Evolutionary conservation across 805 yeast genomes (phyloP).

Genomic region (Wickerhamiella allomyrinae): DNA sequence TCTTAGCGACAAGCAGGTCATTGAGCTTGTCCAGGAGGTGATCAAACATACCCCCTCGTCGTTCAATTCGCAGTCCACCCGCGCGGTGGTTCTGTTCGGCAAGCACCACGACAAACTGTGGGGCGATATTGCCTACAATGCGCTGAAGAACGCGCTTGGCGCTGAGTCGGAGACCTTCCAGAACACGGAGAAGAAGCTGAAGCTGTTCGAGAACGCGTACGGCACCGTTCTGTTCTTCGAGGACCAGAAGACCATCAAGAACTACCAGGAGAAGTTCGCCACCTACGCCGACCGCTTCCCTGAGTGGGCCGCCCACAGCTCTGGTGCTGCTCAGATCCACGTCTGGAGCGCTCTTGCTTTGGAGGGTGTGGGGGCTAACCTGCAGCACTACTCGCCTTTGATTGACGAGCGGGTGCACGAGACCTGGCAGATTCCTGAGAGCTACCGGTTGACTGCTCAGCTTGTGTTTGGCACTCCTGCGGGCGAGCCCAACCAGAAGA

Average conservation of each 20-base stretch:
- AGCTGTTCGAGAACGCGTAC: slow-evolving; percentile 31
- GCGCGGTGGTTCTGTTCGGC: slow-evolving; percentile 36
- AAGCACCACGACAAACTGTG: slow-evolving; percentile 33
- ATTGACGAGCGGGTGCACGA: slow-evolving; percentile 27
- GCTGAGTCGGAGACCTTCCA: slow-evolving; percentile 22
- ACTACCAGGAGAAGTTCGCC: slow-evolving; percentile 32
- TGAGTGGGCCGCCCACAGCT: slow-evolving; percentile 33
- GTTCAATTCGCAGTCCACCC: slow-evolving; percentile 37
- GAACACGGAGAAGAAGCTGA: slow-evolving; percentile 31
- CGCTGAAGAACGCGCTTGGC: slow-evolving; percentile 21
- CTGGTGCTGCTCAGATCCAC: slow-evolving; percentile 34
- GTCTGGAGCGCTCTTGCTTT: slow-evolving; percentile 36
- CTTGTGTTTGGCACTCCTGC: slow-evolving; percentile 36
- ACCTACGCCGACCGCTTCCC: slow-evolving; percentile 33
- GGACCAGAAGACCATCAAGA: slow-evolving; percentile 28
- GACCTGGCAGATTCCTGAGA: slow-evolving; percentile 29
- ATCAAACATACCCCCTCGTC: slow-evolving; percentile 37
- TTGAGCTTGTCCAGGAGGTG: slow-evolving; percentile 30
- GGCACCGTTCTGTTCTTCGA: slow-evolving; percentile 38
- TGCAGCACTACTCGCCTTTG: slow-evolving; percentile 39
- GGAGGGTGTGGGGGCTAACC: slow-evolving; percentile 35
- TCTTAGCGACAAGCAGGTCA: slow-evolving; percentile 29
- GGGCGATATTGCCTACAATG: slow-evolving; percentile 27
- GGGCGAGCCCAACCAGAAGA: slow-evolving; percentile 28
- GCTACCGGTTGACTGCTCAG: slow-evolving; percentile 36